A percentile compares a stretch with the other conserved stretches of the same genome.
These are phyloP conservation scores for Neonectria magnoliae DNA, from an alignment of 2,329 filamentous ascomycete genomes.

Conservation along the genomic window DNA sequence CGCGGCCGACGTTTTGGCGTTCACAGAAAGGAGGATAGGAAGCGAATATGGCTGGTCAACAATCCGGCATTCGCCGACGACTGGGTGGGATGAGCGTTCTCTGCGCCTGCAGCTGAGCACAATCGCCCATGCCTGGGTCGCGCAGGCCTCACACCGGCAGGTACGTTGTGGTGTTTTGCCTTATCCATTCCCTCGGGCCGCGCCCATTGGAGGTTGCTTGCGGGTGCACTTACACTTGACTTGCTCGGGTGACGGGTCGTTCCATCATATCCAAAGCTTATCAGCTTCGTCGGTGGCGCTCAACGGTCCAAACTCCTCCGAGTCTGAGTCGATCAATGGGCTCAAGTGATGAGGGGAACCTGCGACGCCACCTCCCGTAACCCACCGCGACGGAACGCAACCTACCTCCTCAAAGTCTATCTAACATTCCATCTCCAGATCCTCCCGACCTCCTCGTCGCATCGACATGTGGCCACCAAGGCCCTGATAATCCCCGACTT, in stretches of 20 bases:
- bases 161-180: conserved; percentile 28
- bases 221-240: neutral
- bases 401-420: conserved; percentile 33
- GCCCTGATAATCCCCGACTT: conserved; percentile 37
- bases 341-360: conserved; percentile 35
- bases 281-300: conserved; percentile 34
- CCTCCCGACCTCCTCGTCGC: conserved; percentile 23
- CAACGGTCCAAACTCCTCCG: conserved; percentile 37
- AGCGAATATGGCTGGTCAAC: conserved; percentile 51
- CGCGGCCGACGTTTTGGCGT: conserved; percentile 59
- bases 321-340: conserved; percentile 31
- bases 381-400: conserved; percentile 25
- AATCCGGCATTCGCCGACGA: conserved; percentile 44
- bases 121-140: conserved; percentile 49
- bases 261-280: conserved; percentile 26
- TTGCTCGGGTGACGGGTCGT: neutral
- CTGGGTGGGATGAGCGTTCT: conserved; percentile 41
- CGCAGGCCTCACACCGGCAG: conserved; percentile 33
- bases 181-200: conserved; percentile 13
- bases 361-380: conserved; percentile 31
- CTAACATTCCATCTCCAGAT: conserved; percentile 37
- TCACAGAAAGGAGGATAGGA: conserved; percentile 55
- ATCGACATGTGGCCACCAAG: conserved; percentile 30
- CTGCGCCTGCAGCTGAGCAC: conserved; percentile 43
- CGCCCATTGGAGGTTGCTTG: conserved; percentile 4